A percentile compares a stretch with the other conserved stretches of the same genome.
These are phyloP conservation scores for Acidiella bohemica DNA, from an alignment of 495 filamentous ascomycete species.

Conservation along the genomic window DNA sequence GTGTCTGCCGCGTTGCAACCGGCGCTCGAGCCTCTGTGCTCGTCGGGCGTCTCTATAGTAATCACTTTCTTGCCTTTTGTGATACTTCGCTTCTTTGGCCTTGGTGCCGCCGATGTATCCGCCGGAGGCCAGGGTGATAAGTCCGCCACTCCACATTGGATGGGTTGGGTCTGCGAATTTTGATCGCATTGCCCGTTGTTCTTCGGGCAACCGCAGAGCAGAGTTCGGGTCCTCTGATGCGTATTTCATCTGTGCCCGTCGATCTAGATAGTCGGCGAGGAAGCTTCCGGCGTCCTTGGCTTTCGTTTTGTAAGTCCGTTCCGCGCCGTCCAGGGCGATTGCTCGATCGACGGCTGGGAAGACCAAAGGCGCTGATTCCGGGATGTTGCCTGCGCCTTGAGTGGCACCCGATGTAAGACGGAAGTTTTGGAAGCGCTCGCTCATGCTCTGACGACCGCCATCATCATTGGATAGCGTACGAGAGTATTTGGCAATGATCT, in stretches of 20 bases:
- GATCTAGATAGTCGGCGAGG: constrained; percentile 40
- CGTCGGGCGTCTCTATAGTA: constrained; percentile 1
- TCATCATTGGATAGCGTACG: not conserved
- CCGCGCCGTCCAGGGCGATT: constrained; percentile 16
- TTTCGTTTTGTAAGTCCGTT: constrained; percentile 26
- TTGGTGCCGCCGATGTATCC: not conserved
- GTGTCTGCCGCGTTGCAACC: not conserved
- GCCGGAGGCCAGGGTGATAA: constrained; percentile 33
- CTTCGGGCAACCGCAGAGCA: constrained; percentile 10
- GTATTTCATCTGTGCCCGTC: constrained; percentile 37
- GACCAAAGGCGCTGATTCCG: constrained; percentile 40
- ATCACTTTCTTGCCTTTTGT: too few species aligned
- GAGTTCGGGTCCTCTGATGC: constrained; percentile 18
- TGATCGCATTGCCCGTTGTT: constrained; percentile 30
- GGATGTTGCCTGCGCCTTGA: constrained; percentile 36
- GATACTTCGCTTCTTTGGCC: not conserved
- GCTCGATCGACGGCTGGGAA: constrained; percentile 39
- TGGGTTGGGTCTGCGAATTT: constrained; percentile 44
- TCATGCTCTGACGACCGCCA: constrained; percentile 9
- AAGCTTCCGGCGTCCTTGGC: constrained; percentile 31
- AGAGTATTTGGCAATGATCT: constrained; percentile 24
- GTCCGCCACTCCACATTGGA: constrained; percentile 32
- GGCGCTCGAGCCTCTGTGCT: not conserved
- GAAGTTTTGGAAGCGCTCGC: constrained; percentile 27
- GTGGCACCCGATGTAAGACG: constrained; percentile 33